Percentiles rank a stretch among this genome's conserved stretches.
These are phyloP conservation scores for Schrenkiella parvula DNA, from an alignment of 345 rosid genomes.

Conservation along the genomic window DNA sequence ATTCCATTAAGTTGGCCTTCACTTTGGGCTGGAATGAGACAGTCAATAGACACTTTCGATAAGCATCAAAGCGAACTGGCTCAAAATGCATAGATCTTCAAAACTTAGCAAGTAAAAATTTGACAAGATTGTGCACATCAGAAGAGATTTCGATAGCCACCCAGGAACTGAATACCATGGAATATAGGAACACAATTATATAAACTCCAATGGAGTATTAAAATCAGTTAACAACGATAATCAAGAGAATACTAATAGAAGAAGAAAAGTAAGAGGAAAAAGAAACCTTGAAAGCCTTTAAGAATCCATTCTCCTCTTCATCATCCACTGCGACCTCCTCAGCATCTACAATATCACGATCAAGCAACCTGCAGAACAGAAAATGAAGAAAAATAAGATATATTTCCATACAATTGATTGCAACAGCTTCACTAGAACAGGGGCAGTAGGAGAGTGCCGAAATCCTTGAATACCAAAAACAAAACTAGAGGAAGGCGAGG, in stretches of 20 bases:
- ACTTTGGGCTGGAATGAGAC: neutral
- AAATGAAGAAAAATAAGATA: neutral
- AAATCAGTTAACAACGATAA: neutral
- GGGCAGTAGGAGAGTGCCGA: neutral
- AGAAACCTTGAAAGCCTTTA: conserved; percentile 95
- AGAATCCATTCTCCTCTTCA: conserved; percentile 93
- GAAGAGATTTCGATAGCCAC: neutral
- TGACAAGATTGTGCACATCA: neutral
- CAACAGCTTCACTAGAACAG: neutral
- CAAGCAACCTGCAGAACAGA: conserved; percentile 65
- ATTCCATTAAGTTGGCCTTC: neutral
- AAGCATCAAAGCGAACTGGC: neutral
- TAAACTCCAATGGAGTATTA: neutral
- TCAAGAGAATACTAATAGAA: conserved; percentile 1
- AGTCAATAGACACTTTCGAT: neutral
- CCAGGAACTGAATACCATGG: neutral
- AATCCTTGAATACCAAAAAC: neutral
- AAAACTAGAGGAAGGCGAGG: neutral
- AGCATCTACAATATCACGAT: conserved; percentile 72
- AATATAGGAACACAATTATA: neutral
- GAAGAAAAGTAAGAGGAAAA: neutral
- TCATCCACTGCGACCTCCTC: conserved; percentile 88
- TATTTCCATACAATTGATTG: neutral
- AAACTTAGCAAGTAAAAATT: neutral
- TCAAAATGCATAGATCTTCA: neutral